Base-by-base conservation (phyloP, 345 rosid species). In the Draba incana region DNA sequence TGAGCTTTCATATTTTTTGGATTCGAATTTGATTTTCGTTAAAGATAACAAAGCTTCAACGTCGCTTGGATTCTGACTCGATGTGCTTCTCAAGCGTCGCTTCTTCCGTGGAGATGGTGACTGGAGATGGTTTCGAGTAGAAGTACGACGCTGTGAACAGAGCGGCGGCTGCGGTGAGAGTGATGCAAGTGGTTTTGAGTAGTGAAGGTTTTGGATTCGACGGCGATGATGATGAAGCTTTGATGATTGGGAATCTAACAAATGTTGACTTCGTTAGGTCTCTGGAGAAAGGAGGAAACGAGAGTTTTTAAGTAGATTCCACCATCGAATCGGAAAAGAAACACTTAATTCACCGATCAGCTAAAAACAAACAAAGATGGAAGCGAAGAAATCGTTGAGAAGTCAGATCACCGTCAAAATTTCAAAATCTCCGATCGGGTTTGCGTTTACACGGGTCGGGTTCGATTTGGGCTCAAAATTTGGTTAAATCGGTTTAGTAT, bases 1-100 rank as follows among this genome's bases (percentile, higher is more conserved):
- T 85, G 86, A 5, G 84, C 84, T 70, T 82, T 88, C 42, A 92
- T 74, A 75, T 71, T 86, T 86, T 35, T 69, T 69, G 8, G 80
- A 57, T 62, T 84, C 83, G 80, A 86, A 80, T 65, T 72, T 84
- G 10, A 74, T 77, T 76, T 86, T 86, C 80, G 87, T 77, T 27
- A 84, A 81, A 2, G 88, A 71, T 61, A 79, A 62, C 4, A 88
- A 74, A 23, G 81, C 73, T 14, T 86, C 84, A 43, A 70, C 53
- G 45, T 83, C 90, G n/a, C 20, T 72, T 24, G 0, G 91, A 81
- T 55, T 66, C 10, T 33, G 37, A 78, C 46, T 46, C 53, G 62
- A 84, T 53, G 11, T 73, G 78, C 63, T 79, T 80, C 42, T 87
- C 83, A 7, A n/a, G n/a, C n/a, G n/a, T n/a, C n/a, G n/a, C n/a